Evolutionary conservation across 805 yeast species (phyloP).

Genomic region (Candida bentonensis): DNA sequence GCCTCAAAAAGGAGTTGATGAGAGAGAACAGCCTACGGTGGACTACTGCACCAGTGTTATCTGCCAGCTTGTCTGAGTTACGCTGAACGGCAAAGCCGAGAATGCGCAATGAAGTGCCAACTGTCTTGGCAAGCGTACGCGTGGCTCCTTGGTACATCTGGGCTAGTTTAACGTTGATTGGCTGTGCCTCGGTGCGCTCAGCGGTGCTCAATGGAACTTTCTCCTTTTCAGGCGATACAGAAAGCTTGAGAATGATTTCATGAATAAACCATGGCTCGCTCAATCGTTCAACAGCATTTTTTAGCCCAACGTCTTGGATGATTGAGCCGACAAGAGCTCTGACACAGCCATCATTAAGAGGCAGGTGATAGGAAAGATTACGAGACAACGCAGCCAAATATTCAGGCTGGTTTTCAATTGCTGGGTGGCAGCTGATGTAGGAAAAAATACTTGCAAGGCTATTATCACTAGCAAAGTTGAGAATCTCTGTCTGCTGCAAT

Average conservation of each 20-base stretch:
- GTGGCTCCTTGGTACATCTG: background rate
- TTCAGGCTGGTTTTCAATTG: background rate
- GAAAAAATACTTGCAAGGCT: background rate
- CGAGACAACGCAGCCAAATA: background rate
- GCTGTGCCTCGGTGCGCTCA: background rate
- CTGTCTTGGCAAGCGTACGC: conserved; percentile 1
- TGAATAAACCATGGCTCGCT: conserved; percentile 40
- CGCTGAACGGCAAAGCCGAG: background rate
- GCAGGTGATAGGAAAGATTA: background rate
- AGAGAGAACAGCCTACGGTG: background rate
- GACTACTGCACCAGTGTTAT: background rate
- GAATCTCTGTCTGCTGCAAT: background rate
- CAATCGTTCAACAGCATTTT: conserved; percentile 29
- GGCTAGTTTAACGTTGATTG: background rate
- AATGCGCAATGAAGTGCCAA: background rate
- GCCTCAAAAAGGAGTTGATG: background rate
- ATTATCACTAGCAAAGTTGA: background rate
- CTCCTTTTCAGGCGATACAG: too few relatives aligned
- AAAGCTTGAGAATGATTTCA: conserved; percentile 25
- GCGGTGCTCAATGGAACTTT: too few relatives aligned
- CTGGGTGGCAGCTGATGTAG: background rate
- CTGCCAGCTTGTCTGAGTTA: background rate
- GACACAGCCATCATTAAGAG: conserved; percentile 16
- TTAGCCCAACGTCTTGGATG: conserved; percentile 29
- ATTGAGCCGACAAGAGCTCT: conserved; percentile 26